These are phyloP conservation scores for Heterobasidion irregulare DNA, from an alignment of 1,284 basidiomycete species.

Conservation along the genomic window DNA sequence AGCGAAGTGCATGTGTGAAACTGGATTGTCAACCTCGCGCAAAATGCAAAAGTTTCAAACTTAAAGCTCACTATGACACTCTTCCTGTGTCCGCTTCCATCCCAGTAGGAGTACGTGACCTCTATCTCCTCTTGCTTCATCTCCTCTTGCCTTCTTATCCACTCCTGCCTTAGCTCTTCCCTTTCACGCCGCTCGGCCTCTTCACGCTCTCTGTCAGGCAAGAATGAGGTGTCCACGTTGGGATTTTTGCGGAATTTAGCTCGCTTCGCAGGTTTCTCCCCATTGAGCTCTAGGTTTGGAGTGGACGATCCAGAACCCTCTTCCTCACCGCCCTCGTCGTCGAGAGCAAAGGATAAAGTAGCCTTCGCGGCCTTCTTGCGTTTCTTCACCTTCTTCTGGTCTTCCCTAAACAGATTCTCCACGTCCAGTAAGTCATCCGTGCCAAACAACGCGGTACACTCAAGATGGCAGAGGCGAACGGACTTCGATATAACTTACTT, in stretches of 20 bases:
- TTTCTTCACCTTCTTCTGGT: slow-evolving; percentile 84
- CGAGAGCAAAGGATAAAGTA: slow-evolving; percentile 85
- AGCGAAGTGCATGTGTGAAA: background rate
- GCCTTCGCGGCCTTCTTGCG: slow-evolving; percentile 79
- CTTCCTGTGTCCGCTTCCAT: slow-evolving; percentile 95
- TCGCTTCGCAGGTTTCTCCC: slow-evolving; percentile 52
- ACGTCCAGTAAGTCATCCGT: slow-evolving; percentile 57
- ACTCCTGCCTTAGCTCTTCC: slow-evolving; percentile 85
- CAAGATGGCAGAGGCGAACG: slow-evolving; percentile 5
- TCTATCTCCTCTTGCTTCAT: slow-evolving; percentile 88
- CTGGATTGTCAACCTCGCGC: background rate
- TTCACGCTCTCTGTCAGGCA: slow-evolving; percentile 95
- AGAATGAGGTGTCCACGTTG: slow-evolving; percentile 93
- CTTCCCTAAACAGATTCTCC: slow-evolving; percentile 81
- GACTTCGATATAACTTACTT: slow-evolving; percentile 59
- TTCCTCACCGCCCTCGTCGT: slow-evolving; percentile 59
- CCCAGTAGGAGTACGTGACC: slow-evolving; percentile 96
- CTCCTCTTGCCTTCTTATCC: slow-evolving; percentile 84
- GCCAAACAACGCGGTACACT: background rate
- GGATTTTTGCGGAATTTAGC: slow-evolving; percentile 91
- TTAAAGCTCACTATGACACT: slow-evolving; percentile 65
- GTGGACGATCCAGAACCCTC: slow-evolving; percentile 30
- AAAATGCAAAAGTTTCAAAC: slow-evolving; percentile 9
- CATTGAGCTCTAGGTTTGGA: slow-evolving; percentile 24
- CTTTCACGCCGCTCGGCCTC: slow-evolving; percentile 84